These are phyloP conservation scores for Lodderomyces pseudojiufengensis DNA, from an alignment of 1,139 yeast genomes.

Conservation along the genomic window DNA sequence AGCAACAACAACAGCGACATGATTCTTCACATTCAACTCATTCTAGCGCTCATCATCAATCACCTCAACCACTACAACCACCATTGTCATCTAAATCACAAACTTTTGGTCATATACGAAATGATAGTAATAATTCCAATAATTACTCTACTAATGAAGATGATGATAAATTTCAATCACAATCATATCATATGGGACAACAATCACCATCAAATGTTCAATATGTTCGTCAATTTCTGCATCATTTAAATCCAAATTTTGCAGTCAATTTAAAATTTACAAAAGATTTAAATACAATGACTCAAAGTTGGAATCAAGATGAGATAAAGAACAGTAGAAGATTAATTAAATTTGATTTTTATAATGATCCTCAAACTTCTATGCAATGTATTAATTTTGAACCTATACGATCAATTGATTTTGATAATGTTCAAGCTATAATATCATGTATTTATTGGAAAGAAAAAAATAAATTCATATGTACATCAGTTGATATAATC, in stretches of 20 bases:
- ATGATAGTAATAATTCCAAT: neutral
- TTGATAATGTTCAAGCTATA: slow-evolving; percentile 27
- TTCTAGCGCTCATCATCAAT: neutral
- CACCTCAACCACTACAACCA: neutral
- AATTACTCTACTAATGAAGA: neutral
- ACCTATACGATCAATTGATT: slow-evolving; percentile 18
- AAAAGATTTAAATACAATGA: slow-evolving; percentile 19
- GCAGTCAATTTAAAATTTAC: slow-evolving; percentile 12
- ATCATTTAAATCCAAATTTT: slow-evolving; percentile 9
- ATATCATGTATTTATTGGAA: slow-evolving; percentile 64
- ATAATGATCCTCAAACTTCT: slow-evolving; percentile 10
- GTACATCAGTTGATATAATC: slow-evolving; percentile 67
- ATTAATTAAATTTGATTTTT: slow-evolving; percentile 33
- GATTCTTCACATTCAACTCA: no score
- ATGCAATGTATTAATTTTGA: slow-evolving; percentile 25
- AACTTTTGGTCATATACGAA: neutral
- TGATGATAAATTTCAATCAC: slow-evolving; percentile 5
- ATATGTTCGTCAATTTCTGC: slow-evolving; percentile 12
- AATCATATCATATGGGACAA: slow-evolving; percentile 6
- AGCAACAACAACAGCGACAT: no score
- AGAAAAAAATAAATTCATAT: slow-evolving; percentile 47
- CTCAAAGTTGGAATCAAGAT: slow-evolving; percentile 30
- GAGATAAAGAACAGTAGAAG: slow-evolving; percentile 31
- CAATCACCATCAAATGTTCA: slow-evolving; percentile 8
- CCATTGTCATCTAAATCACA: neutral